These are phyloP conservation scores for Exophiala bonariae DNA, from an alignment of 2,329 filamentous ascomycete genomes.

Conservation along the genomic window DNA sequence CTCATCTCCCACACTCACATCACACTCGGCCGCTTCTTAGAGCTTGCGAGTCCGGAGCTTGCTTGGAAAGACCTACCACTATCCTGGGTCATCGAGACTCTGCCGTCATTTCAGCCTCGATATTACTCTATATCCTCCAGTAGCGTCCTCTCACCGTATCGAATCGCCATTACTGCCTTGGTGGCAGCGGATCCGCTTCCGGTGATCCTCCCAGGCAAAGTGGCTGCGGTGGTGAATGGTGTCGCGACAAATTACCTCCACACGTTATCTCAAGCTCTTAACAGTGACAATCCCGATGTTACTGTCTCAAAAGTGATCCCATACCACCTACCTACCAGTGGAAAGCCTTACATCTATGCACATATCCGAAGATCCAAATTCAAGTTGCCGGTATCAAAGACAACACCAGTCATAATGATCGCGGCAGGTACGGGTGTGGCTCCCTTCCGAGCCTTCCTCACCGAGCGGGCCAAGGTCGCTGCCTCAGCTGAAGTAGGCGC, in stretches of 20 bases:
- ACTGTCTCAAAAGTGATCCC: too few species aligned
- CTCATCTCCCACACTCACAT: conserved; percentile 71
- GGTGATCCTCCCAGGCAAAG: too few species aligned
- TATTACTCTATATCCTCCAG: conserved; percentile 25
- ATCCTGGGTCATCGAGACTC: conserved; percentile 18
- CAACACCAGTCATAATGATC: too few species aligned
- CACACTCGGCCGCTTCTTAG: conserved; percentile 55
- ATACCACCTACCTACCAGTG: conserved; percentile 19
- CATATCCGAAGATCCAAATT: too few species aligned
- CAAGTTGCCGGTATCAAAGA: too few species aligned
- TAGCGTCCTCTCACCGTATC: conserved; percentile 7
- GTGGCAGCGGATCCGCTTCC: conserved; percentile 7
- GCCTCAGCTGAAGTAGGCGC: too few species aligned
- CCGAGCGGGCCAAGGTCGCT: too few species aligned
- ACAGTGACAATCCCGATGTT: conserved; percentile 32
- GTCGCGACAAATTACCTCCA: neutral
- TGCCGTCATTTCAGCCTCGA: conserved; percentile 14
- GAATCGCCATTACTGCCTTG: conserved; percentile 15
- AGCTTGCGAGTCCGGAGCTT: conserved; percentile 49
- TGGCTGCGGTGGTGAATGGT: neutral
- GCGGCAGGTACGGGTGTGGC: too few species aligned
- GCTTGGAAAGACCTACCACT: conserved; percentile 21
- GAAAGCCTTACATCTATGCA: too few species aligned
- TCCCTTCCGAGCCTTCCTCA: too few species aligned
- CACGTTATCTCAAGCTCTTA: conserved; percentile 17